These are phyloP conservation scores for Trichoderma breve DNA, from an alignment of 2,329 filamentous ascomycete species.

Conservation along the genomic window DNA sequence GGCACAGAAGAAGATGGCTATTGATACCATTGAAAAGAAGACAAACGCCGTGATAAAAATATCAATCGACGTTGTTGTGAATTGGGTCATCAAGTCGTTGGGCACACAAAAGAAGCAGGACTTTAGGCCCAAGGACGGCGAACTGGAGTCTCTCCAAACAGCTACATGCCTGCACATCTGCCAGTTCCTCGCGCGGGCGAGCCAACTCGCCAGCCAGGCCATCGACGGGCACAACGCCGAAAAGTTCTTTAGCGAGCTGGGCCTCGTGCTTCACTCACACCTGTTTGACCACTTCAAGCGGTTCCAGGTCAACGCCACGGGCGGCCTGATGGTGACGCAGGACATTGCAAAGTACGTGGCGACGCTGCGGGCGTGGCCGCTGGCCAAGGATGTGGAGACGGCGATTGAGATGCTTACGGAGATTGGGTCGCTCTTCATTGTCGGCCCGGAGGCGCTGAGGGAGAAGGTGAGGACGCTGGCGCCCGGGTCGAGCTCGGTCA, in stretches of 20 bases:
- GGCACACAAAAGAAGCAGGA: conserved; percentile 81
- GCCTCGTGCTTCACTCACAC: conserved; percentile 70
- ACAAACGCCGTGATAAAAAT: conserved; percentile 61
- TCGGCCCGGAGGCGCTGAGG: conserved; percentile 74
- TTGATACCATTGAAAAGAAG: conserved; percentile 80
- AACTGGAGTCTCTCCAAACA: conserved; percentile 79
- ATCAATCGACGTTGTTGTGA: conserved; percentile 65
- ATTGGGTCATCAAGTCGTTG: conserved; percentile 72
- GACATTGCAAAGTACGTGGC: conserved; percentile 93
- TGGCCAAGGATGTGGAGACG: conserved; percentile 64
- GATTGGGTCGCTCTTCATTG: conserved; percentile 93
- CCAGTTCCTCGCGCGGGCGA: conserved; percentile 71
- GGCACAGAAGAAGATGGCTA: conserved; percentile 70
- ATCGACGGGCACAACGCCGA: conserved; percentile 83
- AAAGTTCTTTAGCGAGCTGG: conserved; percentile 79
- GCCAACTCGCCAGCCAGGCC: conserved; percentile 61
- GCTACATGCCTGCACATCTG: conserved; percentile 79
- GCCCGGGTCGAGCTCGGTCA: conserved; percentile 40
- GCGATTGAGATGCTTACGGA: conserved; percentile 85
- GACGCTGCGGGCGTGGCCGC: conserved; percentile 77
- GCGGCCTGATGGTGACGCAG: conserved; percentile 91
- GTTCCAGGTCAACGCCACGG: conserved; percentile 88
- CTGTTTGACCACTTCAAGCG: conserved; percentile 93
- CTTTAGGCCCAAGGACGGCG: conserved; percentile 81
- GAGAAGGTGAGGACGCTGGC: conserved; percentile 65